Evolutionary conservation across 306 rosid species (phyloP).

Genomic region (Quercus parvula): DNA sequence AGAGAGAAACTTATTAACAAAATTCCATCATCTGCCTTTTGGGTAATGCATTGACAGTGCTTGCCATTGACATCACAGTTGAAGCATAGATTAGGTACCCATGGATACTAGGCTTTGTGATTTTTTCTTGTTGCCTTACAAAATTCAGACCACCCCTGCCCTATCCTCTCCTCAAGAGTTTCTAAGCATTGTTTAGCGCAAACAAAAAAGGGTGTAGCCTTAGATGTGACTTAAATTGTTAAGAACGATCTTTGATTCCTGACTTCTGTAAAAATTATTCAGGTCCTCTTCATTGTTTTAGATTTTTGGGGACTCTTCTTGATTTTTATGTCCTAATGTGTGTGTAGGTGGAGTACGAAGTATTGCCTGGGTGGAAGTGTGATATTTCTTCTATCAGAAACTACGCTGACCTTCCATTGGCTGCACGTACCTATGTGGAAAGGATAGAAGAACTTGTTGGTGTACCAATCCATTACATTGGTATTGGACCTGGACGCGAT

Average conservation of each 20-base stretch:
- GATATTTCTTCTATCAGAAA: constrained; percentile 79
- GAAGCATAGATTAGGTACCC: not conserved
- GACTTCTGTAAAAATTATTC: not conserved
- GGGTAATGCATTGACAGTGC: not conserved
- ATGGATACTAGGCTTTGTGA: not conserved
- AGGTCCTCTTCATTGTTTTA: not conserved
- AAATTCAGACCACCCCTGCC: not conserved
- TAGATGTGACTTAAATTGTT: not conserved
- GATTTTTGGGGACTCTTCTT: constrained; percentile 3
- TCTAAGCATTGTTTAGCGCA: not conserved
- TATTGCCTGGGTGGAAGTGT: constrained; percentile 78
- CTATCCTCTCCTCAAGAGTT: not conserved
- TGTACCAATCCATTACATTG: constrained; percentile 83
- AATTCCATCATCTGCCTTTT: not conserved
- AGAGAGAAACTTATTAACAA: not conserved
- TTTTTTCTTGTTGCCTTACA: not conserved
- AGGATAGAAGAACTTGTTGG: constrained; percentile 91
- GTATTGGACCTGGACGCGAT: constrained; percentile 96
- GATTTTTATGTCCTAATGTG: constrained; percentile 14
- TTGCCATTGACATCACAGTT: not conserved
- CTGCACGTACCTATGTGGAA: constrained; percentile 70
- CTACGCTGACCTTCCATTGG: constrained; percentile 85
- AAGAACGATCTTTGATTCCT: not conserved
- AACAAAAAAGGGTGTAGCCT: not conserved
- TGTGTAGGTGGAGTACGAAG: constrained; percentile 83